Percentiles rank a stretch among this genome's conserved stretches.
phyloP scores from a whole-genome alignment of 345 rosid species.

The Barbarea vulgaris region DNA sequence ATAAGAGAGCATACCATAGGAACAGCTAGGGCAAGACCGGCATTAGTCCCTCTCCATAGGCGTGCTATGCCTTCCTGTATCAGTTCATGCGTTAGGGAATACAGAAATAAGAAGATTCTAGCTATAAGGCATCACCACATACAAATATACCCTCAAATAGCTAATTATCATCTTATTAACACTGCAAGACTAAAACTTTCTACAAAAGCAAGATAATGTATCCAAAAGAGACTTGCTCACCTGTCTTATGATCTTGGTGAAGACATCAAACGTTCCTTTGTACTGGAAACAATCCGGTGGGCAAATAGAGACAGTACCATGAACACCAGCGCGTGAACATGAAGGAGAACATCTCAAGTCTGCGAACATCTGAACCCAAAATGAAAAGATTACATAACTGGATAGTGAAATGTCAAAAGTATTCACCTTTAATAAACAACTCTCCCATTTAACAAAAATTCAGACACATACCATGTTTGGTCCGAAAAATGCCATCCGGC shows the following conservation, averaged over 20 bases:
- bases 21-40: conserved; percentile 89
- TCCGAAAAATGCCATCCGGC: conserved; percentile 90
- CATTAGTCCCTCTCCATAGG: conserved; percentile 98
- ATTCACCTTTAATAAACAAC: neutral
- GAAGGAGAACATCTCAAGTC: conserved; percentile 95
- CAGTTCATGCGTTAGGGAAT: conserved; percentile 29
- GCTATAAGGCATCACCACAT: conserved; percentile 3
- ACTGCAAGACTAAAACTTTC: neutral
- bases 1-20: conserved; percentile 64
- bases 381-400: neutral
- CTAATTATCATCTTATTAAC: neutral
- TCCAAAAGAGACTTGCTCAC: conserved; percentile 46
- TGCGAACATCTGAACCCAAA: conserved; percentile 73
- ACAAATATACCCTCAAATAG: neutral
- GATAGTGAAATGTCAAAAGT: neutral
- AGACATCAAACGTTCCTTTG: conserved; percentile 95
- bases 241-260: conserved; percentile 88
- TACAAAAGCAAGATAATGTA: neutral
- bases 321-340: conserved; percentile 92
- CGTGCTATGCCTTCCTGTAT: conserved; percentile 85
- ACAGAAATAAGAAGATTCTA: conserved; percentile 19
- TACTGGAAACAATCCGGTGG: conserved; percentile 99
- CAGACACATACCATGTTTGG: conserved; percentile 71
- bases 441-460: neutral
- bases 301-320: conserved; percentile 94